Percentiles rank a stretch among this genome's conserved stretches.
Conservation (phyloP, 192 early-diverging fungal genomes). For the Phlyctochytrium arcticum region DNA sequence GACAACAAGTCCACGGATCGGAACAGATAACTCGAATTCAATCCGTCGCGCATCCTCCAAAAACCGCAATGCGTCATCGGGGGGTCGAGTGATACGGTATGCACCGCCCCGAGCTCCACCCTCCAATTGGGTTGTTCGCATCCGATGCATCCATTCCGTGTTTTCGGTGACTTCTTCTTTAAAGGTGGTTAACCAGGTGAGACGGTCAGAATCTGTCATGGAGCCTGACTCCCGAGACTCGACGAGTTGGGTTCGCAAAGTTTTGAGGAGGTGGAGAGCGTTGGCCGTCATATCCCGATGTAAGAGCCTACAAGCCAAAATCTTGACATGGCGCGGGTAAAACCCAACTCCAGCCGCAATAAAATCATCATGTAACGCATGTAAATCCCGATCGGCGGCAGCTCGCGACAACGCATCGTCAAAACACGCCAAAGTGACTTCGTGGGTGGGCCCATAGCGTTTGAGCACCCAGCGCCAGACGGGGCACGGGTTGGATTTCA, state of each 20-base stretch:
- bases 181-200: constrained; percentile 26
- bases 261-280: constrained; percentile 39
- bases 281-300: constrained; percentile 54
- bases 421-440: constrained; percentile 48
- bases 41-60: constrained; percentile 33
- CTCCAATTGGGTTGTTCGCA: constrained; percentile 45
- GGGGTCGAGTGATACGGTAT: constrained; percentile 36
- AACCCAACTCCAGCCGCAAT: constrained; percentile 43
- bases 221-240: constrained; percentile 8
- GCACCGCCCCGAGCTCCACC: constrained; percentile 43
- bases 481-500: constrained; percentile 48
- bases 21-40: constrained; percentile 14
- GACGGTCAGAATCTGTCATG: constrained; percentile 10
- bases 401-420: constrained; percentile 52
- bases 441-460: constrained; percentile 43
- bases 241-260: constrained; percentile 32
- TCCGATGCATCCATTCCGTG: constrained; percentile 41
- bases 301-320: constrained; percentile 47
- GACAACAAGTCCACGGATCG: too few species aligned
- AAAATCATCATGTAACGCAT: constrained; percentile 40
- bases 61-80: constrained; percentile 41
- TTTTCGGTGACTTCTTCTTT: constrained; percentile 35
- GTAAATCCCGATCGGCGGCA: constrained; percentile 44
- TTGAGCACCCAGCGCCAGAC: constrained; percentile 47
- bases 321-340: constrained; percentile 49